Percentiles rank a stretch among this genome's conserved stretches.
phyloP scores from a whole-genome alignment of 805 yeast species.

The Myxozyma lipomycoides region DNA sequence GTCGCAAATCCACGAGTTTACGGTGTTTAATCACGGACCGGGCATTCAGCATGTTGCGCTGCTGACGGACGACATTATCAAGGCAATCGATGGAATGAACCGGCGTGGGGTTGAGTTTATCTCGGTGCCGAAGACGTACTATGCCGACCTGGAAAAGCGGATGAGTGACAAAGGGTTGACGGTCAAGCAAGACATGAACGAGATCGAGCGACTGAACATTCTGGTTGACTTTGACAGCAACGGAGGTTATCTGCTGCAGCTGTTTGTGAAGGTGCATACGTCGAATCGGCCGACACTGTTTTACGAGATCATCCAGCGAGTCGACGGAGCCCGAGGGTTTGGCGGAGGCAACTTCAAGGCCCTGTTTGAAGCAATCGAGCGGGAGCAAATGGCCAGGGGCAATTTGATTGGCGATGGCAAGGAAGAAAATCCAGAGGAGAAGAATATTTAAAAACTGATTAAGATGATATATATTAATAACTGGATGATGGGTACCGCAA shows the following conservation, averaged over 20 bases:
- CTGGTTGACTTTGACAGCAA: conserved; percentile 70
- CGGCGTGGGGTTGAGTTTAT: conserved; percentile 70
- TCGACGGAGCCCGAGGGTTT: conserved; percentile 70
- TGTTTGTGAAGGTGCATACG: conserved; percentile 54
- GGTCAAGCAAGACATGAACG: conserved; percentile 51
- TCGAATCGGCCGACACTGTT: conserved; percentile 70
- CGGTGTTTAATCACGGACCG: conserved; percentile 70
- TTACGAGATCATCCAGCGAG: conserved; percentile 73
- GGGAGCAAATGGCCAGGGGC: conserved; percentile 70
- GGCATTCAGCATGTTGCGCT: conserved; percentile 84
- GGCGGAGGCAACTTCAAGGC: conserved; percentile 88
- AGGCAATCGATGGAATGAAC: conserved; percentile 51
- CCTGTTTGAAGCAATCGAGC: conserved; percentile 72
- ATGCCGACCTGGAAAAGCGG: conserved; percentile 46
- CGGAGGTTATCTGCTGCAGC: conserved; percentile 69
- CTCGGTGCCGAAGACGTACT: conserved; percentile 55
- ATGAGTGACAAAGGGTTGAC: conserved; percentile 40
- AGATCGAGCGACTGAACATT: conserved; percentile 47
- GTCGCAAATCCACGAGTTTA: conserved; percentile 79
- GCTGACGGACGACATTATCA: conserved; percentile 56
- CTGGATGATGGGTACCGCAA: too few species aligned
- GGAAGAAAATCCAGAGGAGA: too few species aligned
- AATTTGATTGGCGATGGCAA: conserved; percentile 39
- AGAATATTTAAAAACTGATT: too few species aligned
- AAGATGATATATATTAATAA: too few species aligned